Evolutionary conservation across 768 basidiomycete species (phyloP).

Genomic region (Tricholoma matsutake): DNA sequence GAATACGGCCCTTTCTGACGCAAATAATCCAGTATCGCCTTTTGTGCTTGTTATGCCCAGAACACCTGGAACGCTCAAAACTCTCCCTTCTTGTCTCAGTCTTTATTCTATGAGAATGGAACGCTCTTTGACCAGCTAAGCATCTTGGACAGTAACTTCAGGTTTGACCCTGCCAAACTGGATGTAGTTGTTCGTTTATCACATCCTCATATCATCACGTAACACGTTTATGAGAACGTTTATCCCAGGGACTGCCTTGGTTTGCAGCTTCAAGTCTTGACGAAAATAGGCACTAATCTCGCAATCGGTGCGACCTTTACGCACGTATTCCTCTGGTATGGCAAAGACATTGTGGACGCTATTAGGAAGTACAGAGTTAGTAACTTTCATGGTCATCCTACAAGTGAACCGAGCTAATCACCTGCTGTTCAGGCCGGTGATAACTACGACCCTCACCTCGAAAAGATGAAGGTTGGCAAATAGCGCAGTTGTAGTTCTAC

Average conservation of each 20-base stretch:
- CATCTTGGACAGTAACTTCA: conserved; percentile 52
- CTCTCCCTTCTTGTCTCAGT: conserved; percentile 24
- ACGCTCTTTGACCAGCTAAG: conserved; percentile 47
- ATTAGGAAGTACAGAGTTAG: conserved; percentile 40
- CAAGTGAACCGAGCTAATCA: not conserved
- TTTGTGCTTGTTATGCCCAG: conserved; percentile 2
- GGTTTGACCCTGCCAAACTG: conserved; percentile 46
- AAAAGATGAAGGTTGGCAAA: not conserved
- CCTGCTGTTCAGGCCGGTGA: not conserved
- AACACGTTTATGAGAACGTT: not conserved
- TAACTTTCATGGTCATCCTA: not conserved
- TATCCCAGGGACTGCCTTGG: conserved; percentile 39
- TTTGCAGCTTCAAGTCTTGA: conserved; percentile 43
- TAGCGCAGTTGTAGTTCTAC: not conserved
- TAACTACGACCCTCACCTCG: not conserved
- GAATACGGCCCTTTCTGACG: no score
- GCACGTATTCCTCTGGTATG: conserved; percentile 54
- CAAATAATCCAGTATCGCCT: not conserved
- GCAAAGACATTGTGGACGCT: conserved; percentile 41
- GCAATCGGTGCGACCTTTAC: conserved; percentile 47
- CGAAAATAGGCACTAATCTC: conserved; percentile 35
- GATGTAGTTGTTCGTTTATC: conserved; percentile 34
- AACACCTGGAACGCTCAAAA: conserved; percentile 6
- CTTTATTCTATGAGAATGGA: conserved; percentile 42
- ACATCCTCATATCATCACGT: conserved; percentile 1